Percentiles rank a stretch among this genome's conserved stretches.
These are phyloP conservation scores for Oleoguttula mirabilis DNA, from an alignment of 495 filamentous ascomycete species.

Conservation along the genomic window DNA sequence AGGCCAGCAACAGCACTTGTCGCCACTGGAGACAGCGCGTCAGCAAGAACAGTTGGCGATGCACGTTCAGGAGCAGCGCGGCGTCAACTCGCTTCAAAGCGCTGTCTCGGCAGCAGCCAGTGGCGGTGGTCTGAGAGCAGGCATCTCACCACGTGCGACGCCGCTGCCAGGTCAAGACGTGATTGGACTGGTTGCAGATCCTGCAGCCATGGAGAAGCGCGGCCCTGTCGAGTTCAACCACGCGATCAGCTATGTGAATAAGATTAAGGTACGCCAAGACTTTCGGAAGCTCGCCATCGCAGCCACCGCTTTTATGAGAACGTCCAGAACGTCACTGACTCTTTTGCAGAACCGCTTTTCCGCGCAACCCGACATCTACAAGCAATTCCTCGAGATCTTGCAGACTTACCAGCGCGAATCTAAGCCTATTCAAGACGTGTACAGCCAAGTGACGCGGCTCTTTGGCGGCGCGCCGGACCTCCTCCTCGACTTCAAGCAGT, in stretches of 20 bases:
- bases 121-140: conserved; percentile 28
- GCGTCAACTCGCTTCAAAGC: conserved; percentile 68
- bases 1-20: conserved; percentile 27
- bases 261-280: conserved; percentile 70
- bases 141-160: conserved; percentile 36
- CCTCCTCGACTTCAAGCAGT: conserved; percentile 97
- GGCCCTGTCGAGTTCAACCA: conserved; percentile 99
- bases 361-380: conserved; percentile 93
- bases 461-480: conserved; percentile 94
- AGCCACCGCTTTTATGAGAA: too few relatives aligned
- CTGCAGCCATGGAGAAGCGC: conserved; percentile 61
- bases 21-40: conserved; percentile 32
- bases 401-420: conserved; percentile 98
- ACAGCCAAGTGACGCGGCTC: conserved; percentile 88
- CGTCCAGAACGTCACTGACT: too few relatives aligned
- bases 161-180: conserved; percentile 33
- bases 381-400: conserved; percentile 95
- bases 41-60: conserved; percentile 34
- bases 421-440: conserved; percentile 97
- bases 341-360: conserved; percentile 74
- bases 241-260: conserved; percentile 98
- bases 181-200: conserved; percentile 33
- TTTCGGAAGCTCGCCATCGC: background rate
- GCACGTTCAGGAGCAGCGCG: conserved; percentile 70
- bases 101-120: conserved; percentile 53